Evolutionary conservation across 2,329 filamentous ascomycete genomes (phyloP).

Genomic region (Penicillium capsulatum): DNA sequence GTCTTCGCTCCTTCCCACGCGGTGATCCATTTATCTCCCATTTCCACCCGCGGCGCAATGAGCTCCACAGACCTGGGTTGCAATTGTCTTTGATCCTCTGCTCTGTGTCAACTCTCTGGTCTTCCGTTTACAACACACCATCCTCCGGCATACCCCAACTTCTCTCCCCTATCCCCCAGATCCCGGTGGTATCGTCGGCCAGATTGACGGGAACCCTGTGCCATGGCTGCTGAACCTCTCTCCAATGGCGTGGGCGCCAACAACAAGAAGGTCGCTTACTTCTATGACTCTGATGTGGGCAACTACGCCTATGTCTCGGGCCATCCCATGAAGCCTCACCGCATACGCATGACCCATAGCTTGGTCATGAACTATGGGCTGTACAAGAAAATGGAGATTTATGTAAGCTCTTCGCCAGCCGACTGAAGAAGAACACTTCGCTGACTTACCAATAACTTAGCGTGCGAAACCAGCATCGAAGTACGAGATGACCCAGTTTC

Average conservation of each 20-base stretch:
- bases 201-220: background rate
- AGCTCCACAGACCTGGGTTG: conserved; percentile 15
- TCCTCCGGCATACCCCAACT: too few species aligned
- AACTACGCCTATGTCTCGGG: conserved; percentile 90
- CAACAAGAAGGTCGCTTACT: conserved; percentile 89
- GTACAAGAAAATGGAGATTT: conserved; percentile 72
- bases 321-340: conserved; percentile 65
- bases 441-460: conserved; percentile 43
- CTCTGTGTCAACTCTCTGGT: conserved; percentile 2
- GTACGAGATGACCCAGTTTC: conserved; percentile 69
- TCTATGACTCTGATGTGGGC: conserved; percentile 96
- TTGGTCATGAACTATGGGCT: conserved; percentile 69
- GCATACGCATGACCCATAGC: conserved; percentile 63
- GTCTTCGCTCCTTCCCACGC: conserved; percentile 18
- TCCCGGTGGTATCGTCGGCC: conserved; percentile 6
- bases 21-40: conserved; percentile 26
- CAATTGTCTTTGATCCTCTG: conserved; percentile 11
- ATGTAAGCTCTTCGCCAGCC: conserved; percentile 45
- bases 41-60: conserved; percentile 17
- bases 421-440: background rate
- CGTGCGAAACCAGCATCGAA: conserved; percentile 72
- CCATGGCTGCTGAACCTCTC: conserved; percentile 52
- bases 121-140: conserved; percentile 8
- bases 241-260: conserved; percentile 49
- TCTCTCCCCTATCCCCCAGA: conserved; percentile 9